Evolutionary conservation across 345 rosid genomes (phyloP), one percentile per base, ranked within the genome.

Genomic region (Balakata baccata): DNA sequence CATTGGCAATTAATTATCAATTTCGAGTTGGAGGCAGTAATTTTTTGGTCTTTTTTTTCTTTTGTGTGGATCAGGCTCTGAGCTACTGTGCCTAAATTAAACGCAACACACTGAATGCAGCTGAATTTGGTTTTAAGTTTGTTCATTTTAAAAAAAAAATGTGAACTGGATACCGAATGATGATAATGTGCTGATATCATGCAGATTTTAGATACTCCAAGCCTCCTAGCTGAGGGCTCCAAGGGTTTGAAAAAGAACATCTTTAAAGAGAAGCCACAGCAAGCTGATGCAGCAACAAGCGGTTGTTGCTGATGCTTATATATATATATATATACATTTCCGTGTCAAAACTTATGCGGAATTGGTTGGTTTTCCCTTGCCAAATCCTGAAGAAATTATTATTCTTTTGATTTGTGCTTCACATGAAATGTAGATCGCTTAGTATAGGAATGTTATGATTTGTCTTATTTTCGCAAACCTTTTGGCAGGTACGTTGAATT

Each of bases 181-280:
- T 13, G 39, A 9, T 59, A 59, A 51, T 29, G 9, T 29, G n/a
- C 0, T 29, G 14, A 11, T 7, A 10, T 18, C 22, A 3, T 79
- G 83, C 85, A 93, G 98, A 89, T 93, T 17, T 82, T 91, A 83
- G 98, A 93, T 59, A 85, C 98, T 0, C 97, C 97, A 1, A 89
- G 91, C 72, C 90, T 93, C n/a, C 53, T 86, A 65, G 88, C 90
- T 0, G 94, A 89, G 79, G 93, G 92, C 23, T 86, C 95, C 0
- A 82, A 83, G 17, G 91, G 95, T 58, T 81, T 85, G 79, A 91
- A 89, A 77, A 93, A 87, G 84, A 91, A 91, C 86, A 93, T 93
- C 70, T 91, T 93, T 77, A 87, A 85, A 78, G 85, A 91, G 81
- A 86, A 86, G 73, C 92, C 93, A 16, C 81, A 88, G 1, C 84